phyloP scores from a whole-genome alignment of 176 grass and related monocot species.

The Aegilops tauschii region DNA sequence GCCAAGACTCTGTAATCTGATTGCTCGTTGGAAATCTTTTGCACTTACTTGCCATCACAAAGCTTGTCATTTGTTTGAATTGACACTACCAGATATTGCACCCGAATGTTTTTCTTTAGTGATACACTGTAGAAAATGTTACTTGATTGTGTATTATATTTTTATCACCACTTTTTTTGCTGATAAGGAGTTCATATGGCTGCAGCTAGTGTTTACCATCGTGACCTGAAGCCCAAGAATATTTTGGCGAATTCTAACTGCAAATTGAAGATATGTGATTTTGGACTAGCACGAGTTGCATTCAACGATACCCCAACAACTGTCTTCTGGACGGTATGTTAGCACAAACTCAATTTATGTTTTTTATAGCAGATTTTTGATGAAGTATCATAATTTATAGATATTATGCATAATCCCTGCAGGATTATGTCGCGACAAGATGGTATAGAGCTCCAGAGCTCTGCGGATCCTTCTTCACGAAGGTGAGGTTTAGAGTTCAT shows the following conservation, averaged over 20 bases:
- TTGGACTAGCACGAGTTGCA: slow-evolving; percentile 95
- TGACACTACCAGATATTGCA: background rate
- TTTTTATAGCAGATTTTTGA: background rate
- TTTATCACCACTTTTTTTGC: slow-evolving; percentile 9
- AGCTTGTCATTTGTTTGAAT: background rate
- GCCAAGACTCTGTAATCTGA: background rate
- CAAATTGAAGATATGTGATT: slow-evolving; percentile 99
- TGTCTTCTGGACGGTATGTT: slow-evolving; percentile 97
- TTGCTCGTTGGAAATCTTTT: background rate
- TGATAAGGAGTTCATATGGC: slow-evolving; percentile 23
- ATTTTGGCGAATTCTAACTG: slow-evolving; percentile 99
- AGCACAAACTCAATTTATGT: background rate
- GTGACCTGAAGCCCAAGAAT: slow-evolving; percentile 97
- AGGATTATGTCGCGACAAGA: slow-evolving; percentile 99
- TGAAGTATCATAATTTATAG: slow-evolving; percentile 14
- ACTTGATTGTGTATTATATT: background rate
- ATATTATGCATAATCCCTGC: slow-evolving; percentile 21
- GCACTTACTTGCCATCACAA: background rate
- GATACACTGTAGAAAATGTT: background rate
- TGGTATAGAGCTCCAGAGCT: slow-evolving; percentile 99
- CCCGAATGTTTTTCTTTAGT: background rate
- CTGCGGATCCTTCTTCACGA: slow-evolving; percentile 96
- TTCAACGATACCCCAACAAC: slow-evolving; percentile 87
- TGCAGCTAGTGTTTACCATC: slow-evolving; percentile 95
- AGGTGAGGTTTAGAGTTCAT: slow-evolving; percentile 43